Evolutionary conservation across 495 filamentous ascomycete genomes (phyloP), one percentile per base, ranked within the genome.

Genomic region (Aspergillus bridgeri): DNA sequence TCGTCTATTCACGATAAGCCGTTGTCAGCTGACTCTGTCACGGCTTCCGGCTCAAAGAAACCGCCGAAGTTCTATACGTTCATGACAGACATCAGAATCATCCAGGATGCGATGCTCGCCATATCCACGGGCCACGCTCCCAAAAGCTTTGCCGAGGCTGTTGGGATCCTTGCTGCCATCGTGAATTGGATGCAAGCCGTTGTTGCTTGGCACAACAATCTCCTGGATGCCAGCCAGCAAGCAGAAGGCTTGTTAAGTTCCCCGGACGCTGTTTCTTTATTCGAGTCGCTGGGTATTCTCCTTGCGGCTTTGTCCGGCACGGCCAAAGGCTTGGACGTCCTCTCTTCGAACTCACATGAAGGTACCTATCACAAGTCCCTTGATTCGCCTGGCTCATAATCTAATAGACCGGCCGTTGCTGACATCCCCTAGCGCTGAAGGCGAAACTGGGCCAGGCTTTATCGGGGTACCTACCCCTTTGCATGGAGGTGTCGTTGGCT

Each of bases 31-130:
- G 54, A 59, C 24, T 44, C 58, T 47, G 58, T 62, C n/a, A 57
- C 51, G 25, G 38, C 20, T 45, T 42, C 45, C 19, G 54, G 20
- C 42, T 59, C 62, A 46, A 57, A 62, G 53, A 56, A 63, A n/a
- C n/a, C 33, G 33, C 17, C 27, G 5, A 62, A 66, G 24, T 56
- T 42, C 15, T 74, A 70, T 13, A 77, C 74, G 3, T 61, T 77
- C 9, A 75, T 81, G 69, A 75, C 71, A 8, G 78, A 81, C 60
- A 76, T 76, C 47, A 70, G 72, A 50, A 66, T 78, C 65, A 70
- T 77, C 17, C 71, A 78, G 54, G 74, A 79, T 65, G 69, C 74
- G 17, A 76, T 77, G 63, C 56, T 77, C 22, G 68, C 68, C n/a
- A 58, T 78, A 18, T 75, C 72, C 5, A 69, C 71, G 4, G 72